Evolutionary conservation across 768 basidiomycete species (phyloP), one percentile per base, ranked within the genome.

Genomic region (Tylopilus rubrobrunneus): DNA sequence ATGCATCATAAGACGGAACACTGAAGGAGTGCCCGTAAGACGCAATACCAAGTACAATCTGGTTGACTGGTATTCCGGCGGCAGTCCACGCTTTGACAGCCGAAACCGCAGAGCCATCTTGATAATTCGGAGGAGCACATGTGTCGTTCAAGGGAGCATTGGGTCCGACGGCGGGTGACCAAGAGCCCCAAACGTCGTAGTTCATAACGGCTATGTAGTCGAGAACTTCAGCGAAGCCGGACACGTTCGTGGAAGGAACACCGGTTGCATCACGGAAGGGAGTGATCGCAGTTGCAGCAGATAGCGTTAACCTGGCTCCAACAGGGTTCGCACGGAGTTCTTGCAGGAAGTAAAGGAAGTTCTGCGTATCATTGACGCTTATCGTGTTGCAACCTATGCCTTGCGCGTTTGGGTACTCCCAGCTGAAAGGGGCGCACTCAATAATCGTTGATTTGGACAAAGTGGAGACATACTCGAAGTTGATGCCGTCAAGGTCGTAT

Each of bases 21-120:
- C 56, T 57, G 73, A 77, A 94, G 10, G 89, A 84, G 68, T 91
- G 89, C 0, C 92, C 92, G 70, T 91, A 95, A 4, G 85, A 71
- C 10, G 92, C 82, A 2, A 95, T 82, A 44, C 89, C 92, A 8
- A 97, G 81, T 11, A 92, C 82, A 54, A 95, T 87, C 71, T 87
- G 67, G 52, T 60, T 8, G 21, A 71, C 65, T 2, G 92, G 89
- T 66, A 97, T 85, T 7, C 89, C 88, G 36, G 93, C 91, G 3
- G 67, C 62, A 1, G 73, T 79, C 95, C 94, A 97, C 0, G 80
- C 76, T 10, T 74, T 67, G 48, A 97, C 78, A 14, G 87, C 84
- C 3, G 84, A 83, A 27, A 79, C 78, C 1, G 87, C 93, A 51
- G 91, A 95, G 5, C 92, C 90, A 15, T 68, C 67, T 48, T 81